Evolutionary conservation across 495 filamentous ascomycete genomes (phyloP).

Genomic region (Hypoxylon fragiforme): DNA sequence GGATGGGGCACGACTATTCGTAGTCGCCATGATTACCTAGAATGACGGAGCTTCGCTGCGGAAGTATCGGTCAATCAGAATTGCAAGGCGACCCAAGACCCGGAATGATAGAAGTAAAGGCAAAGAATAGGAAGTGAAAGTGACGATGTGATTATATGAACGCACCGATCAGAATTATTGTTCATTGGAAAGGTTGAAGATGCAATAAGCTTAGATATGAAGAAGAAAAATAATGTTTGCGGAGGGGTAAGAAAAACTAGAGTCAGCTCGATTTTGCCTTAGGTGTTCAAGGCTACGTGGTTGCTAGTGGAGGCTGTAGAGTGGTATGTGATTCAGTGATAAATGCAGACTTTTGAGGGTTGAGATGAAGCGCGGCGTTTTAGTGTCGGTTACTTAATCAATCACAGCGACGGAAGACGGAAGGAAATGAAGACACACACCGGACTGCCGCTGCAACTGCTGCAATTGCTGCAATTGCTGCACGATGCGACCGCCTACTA

Average conservation of each 20-base stretch:
- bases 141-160: not conserved
- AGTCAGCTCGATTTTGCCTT: not conserved
- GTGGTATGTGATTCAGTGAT: slow-evolving; percentile 15
- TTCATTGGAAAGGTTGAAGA: slow-evolving; percentile 19
- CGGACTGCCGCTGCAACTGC: slow-evolving; percentile 10
- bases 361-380: slow-evolving; percentile 38
- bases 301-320: slow-evolving; percentile 6
- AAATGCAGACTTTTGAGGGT: slow-evolving; percentile 35
- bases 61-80: not conserved
- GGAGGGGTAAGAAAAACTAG: not conserved
- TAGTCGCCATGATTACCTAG: slow-evolving; percentile 37
- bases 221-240: slow-evolving; percentile 4
- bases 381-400: slow-evolving; percentile 36
- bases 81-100: not conserved
- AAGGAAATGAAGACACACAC: not conserved
- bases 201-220: slow-evolving; percentile 2
- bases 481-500: slow-evolving; percentile 21
- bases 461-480: slow-evolving; percentile 4
- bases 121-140: not conserved
- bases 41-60: slow-evolving; percentile 12
- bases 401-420: not conserved
- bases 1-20: slow-evolving; percentile 34
- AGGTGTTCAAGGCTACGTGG: slow-evolving; percentile 5
- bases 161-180: slow-evolving; percentile 15
- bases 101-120: not conserved